phyloP scores from a whole-genome alignment of 805 yeast species.

The Candida dajiaensis region DNA sequence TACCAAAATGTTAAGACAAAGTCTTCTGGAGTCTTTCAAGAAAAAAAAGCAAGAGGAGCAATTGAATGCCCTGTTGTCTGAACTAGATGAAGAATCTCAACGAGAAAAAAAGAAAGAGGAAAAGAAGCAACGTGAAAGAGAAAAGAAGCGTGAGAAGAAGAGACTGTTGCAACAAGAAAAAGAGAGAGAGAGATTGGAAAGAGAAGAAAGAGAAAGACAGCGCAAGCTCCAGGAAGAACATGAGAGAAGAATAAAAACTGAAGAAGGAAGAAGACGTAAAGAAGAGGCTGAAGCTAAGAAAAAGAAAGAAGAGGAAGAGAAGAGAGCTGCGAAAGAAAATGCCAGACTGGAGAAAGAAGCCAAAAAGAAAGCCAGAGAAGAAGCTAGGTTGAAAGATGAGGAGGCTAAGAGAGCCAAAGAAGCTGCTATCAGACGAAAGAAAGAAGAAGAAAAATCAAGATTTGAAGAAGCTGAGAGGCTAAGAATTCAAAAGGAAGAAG shows the following conservation, averaged over 20 bases:
- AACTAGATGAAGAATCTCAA: slow-evolving; percentile 63
- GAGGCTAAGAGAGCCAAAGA: slow-evolving; percentile 30
- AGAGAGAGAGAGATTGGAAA: slow-evolving; percentile 45
- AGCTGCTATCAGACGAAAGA: slow-evolving; percentile 27
- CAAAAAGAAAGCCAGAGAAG: slow-evolving; percentile 27
- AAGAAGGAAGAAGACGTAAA: slow-evolving; percentile 35
- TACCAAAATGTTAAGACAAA: slow-evolving; percentile 67
- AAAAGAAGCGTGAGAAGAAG: slow-evolving; percentile 67
- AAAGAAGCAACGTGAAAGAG: slow-evolving; percentile 49
- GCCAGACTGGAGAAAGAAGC: slow-evolving; percentile 26
- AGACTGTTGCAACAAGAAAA: slow-evolving; percentile 49
- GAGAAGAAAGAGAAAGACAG: slow-evolving; percentile 37
- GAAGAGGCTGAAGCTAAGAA: slow-evolving; percentile 35
- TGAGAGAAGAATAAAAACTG: slow-evolving; percentile 34
- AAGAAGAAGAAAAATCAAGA: slow-evolving; percentile 24
- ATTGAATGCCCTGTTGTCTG: slow-evolving; percentile 54
- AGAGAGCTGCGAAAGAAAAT: slow-evolving; percentile 32
- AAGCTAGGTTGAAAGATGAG: slow-evolving; percentile 26
- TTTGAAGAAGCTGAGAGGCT: not conserved
- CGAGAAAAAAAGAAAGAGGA: slow-evolving; percentile 61
- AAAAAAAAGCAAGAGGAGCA: slow-evolving; percentile 77
- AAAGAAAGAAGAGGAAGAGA: slow-evolving; percentile 32
- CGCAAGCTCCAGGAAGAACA: slow-evolving; percentile 29
- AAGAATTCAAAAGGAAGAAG: slow-evolving; percentile 3
- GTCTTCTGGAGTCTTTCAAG: slow-evolving; percentile 70